These are phyloP conservation scores for Populus nigra DNA, from an alignment of 345 rosid species.

Conservation along the genomic window DNA sequence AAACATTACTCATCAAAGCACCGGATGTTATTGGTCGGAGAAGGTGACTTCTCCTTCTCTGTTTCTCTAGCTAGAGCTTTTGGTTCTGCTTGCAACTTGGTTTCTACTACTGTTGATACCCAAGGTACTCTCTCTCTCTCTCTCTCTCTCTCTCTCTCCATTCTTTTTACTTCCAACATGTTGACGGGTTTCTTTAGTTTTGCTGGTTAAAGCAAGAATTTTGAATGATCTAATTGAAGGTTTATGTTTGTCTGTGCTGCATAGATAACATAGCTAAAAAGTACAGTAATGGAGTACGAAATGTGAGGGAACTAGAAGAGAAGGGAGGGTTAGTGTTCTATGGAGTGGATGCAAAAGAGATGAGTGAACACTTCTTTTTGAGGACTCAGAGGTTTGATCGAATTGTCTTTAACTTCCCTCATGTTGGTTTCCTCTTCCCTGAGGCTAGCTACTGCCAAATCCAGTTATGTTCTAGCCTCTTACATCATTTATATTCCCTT, in stretches of 20 bases:
- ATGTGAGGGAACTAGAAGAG: conserved; percentile 30
- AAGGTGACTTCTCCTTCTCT: conserved; percentile 65
- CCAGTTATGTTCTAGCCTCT: conserved; percentile 20
- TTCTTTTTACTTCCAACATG: not conserved
- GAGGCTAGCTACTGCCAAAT: conserved; percentile 34
- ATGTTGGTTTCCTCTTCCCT: conserved; percentile 35
- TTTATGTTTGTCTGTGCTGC: not conserved
- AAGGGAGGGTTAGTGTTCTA: conserved; percentile 30
- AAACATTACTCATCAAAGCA: conserved; percentile 48
- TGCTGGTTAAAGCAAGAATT: not conserved
- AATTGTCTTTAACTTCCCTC: conserved; percentile 42
- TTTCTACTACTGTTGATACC: conserved; percentile 50
- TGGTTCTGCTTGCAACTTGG: conserved; percentile 56
- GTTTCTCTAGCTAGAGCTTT: conserved; percentile 48
- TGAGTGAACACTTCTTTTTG: conserved; percentile 33
- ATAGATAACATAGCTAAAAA: conserved; percentile 23
- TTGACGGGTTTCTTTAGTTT: not conserved
- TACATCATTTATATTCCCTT: not conserved
- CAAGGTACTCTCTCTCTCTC: conserved; percentile 22
- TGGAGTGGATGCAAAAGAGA: conserved; percentile 40
- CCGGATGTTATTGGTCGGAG: conserved; percentile 51
- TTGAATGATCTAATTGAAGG: not conserved
- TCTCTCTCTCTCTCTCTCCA: not conserved
- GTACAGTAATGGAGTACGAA: conserved; percentile 25
- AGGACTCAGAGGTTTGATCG: conserved; percentile 36